Conservation (phyloP, 2,329 filamentous ascomycete genomes). For the Penicillium sp. region DNA sequence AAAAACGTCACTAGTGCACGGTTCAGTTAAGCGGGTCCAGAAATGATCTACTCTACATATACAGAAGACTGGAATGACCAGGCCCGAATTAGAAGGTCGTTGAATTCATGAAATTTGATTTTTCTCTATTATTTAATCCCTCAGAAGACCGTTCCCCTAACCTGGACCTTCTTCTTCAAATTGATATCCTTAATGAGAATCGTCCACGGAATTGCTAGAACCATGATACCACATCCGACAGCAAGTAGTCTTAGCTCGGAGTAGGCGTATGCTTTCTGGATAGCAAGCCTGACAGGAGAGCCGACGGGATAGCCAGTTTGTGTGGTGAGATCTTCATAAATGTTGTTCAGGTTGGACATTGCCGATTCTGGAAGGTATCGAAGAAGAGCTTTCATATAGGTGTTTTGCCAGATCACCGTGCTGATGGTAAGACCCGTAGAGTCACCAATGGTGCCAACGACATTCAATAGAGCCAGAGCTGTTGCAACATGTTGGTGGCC, state of each 20-base stretch:
- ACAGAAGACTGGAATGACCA: background rate
- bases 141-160: constrained; percentile 56
- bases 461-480: constrained; percentile 59
- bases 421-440: constrained; percentile 61
- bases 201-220: constrained; percentile 48
- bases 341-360: constrained; percentile 38
- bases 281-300: constrained; percentile 56
- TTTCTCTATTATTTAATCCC: background rate
- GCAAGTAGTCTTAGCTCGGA: constrained; percentile 59
- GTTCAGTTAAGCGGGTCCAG: background rate
- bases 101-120: background rate
- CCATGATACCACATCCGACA: constrained; percentile 51
- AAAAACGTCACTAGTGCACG: background rate
- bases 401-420: constrained; percentile 64
- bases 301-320: constrained; percentile 52
- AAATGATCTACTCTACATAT: background rate
- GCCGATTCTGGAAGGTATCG: constrained; percentile 48
- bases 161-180: constrained; percentile 53
- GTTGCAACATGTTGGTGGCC: constrained; percentile 62
- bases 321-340: constrained; percentile 52
- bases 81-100: background rate
- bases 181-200: constrained; percentile 57
- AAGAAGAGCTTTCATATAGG: constrained; percentile 54
- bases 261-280: constrained; percentile 64
- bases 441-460: constrained; percentile 62